phyloP scores from a whole-genome alignment of 768 basidiomycete species.

The Galerina marginata region DNA sequence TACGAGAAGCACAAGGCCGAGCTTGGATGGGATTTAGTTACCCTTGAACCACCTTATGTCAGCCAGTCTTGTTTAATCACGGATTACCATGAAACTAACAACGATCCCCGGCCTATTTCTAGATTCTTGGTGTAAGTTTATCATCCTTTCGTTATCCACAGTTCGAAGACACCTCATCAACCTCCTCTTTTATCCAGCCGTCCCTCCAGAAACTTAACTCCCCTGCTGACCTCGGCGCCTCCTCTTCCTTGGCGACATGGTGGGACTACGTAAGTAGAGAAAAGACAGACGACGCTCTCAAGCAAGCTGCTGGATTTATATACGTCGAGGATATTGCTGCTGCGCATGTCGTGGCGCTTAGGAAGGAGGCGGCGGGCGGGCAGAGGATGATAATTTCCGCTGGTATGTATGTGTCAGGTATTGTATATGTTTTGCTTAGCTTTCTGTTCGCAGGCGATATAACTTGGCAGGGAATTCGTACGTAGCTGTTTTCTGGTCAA shows the following conservation, averaged over 20 bases:
- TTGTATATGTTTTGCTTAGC: too few species aligned
- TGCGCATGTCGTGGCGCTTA: conserved; percentile 58
- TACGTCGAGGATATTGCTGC: conserved; percentile 62
- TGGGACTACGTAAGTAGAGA: conserved; percentile 17
- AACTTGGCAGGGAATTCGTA: conserved; percentile 12
- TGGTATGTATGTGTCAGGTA: conserved; percentile 12
- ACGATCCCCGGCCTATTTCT: neutral
- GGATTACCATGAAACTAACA: neutral
- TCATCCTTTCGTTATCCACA: neutral
- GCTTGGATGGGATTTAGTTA: conserved; percentile 55
- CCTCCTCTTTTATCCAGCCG: conserved; percentile 40
- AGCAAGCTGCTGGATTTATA: conserved; percentile 35
- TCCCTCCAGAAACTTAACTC: conserved; percentile 40
- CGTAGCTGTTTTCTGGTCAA: neutral
- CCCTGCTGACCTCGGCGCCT: neutral
- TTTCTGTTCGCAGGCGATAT: neutral
- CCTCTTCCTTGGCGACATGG: conserved; percentile 27
- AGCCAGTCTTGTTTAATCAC: neutral
- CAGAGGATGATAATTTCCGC: conserved; percentile 58
- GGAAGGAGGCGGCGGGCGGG: conserved; percentile 55
- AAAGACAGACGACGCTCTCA: conserved; percentile 22
- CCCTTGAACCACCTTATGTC: conserved; percentile 52
- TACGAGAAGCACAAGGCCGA: conserved; percentile 45
- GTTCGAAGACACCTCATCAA: conserved; percentile 30
- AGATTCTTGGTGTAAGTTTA: conserved; percentile 13